These are phyloP conservation scores for Phytophthora gonapodyides DNA, from an alignment of 352 stramenopile species.

Conservation along the genomic window DNA sequence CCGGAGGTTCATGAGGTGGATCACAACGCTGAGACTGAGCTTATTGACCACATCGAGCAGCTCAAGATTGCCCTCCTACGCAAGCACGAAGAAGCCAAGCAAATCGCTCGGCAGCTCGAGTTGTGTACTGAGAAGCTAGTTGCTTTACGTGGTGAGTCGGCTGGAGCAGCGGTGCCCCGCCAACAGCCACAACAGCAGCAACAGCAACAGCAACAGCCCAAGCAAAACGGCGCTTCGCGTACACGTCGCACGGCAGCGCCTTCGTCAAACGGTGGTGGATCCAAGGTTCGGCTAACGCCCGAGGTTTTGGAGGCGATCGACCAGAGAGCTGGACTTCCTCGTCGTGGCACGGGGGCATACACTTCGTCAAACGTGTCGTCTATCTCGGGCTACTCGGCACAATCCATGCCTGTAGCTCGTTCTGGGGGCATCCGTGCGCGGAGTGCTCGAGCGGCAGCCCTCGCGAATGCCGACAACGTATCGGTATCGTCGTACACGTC, in stretches of 20 bases:
- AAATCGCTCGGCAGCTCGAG: conserved; percentile 63
- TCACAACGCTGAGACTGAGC: conserved; percentile 44
- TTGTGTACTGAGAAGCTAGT: conserved; percentile 57
- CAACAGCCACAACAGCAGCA: conserved; percentile 28
- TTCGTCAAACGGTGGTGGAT: conserved; percentile 23
- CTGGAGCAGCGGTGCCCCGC: neutral
- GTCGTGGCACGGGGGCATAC: conserved; percentile 48
- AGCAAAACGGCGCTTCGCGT: conserved; percentile 19
- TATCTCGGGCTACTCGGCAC: conserved; percentile 64
- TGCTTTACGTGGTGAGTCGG: conserved; percentile 36
- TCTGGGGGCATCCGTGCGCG: conserved; percentile 33
- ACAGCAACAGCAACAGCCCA: conserved; percentile 21
- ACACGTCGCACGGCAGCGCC: conserved; percentile 15
- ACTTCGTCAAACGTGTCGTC: conserved; percentile 70
- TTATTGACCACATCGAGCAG: conserved; percentile 69
- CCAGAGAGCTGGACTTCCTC: conserved; percentile 50
- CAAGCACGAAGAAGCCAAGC: conserved; percentile 82
- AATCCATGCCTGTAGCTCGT: conserved; percentile 39
- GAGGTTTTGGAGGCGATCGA: conserved; percentile 67
- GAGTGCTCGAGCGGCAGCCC: conserved; percentile 36
- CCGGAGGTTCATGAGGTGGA: conserved; percentile 36
- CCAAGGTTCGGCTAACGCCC: conserved; percentile 58
- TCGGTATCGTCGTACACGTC: conserved; percentile 68
- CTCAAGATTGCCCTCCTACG: conserved; percentile 66
- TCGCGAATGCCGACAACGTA: conserved; percentile 48